phyloP scores from a whole-genome alignment of 108 stramenopile species.

The Conticribra weissflogii region DNA sequence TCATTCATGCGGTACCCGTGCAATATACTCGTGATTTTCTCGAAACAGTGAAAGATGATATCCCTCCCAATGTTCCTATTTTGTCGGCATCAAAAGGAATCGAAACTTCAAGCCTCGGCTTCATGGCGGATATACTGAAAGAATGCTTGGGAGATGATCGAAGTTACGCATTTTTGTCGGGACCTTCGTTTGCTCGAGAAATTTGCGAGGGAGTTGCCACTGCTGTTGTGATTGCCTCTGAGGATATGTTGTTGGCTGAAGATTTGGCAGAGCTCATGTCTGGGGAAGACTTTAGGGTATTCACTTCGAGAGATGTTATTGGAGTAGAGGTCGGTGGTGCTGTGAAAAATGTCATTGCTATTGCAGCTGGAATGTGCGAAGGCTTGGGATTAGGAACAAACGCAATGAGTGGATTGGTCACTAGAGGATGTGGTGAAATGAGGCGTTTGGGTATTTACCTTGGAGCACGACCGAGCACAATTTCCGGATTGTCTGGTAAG shows the following conservation, averaged over 20 bases:
- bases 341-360: slow-evolving; percentile 97
- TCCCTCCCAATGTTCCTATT: slow-evolving; percentile 77
- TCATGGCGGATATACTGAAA: slow-evolving; percentile 93
- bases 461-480: slow-evolving; percentile 88
- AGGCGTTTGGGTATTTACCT: slow-evolving; percentile 86
- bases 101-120: slow-evolving; percentile 88
- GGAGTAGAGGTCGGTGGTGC: slow-evolving; percentile 98
- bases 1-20: slow-evolving; percentile 95
- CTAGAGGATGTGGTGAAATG: slow-evolving; percentile 97
- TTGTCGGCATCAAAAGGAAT: slow-evolving; percentile 91
- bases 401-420: slow-evolving; percentile 95
- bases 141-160: slow-evolving; percentile 87
- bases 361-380: slow-evolving; percentile 98
- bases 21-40: slow-evolving; percentile 89
- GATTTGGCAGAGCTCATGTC: slow-evolving; percentile 86
- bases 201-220: slow-evolving; percentile 93
- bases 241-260: slow-evolving; percentile 85
- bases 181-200: slow-evolving; percentile 96
- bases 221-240: slow-evolving; percentile 94
- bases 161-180: slow-evolving; percentile 90
- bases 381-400: slow-evolving; percentile 95
- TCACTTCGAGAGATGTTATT: slow-evolving; percentile 89
- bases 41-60: slow-evolving; percentile 62
- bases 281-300: slow-evolving; percentile 86
- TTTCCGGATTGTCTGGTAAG: slow-evolving; percentile 90